These are phyloP conservation scores for Xerocomus potaroensis DNA, from an alignment of 768 basidiomycete species.

Conservation along the genomic window DNA sequence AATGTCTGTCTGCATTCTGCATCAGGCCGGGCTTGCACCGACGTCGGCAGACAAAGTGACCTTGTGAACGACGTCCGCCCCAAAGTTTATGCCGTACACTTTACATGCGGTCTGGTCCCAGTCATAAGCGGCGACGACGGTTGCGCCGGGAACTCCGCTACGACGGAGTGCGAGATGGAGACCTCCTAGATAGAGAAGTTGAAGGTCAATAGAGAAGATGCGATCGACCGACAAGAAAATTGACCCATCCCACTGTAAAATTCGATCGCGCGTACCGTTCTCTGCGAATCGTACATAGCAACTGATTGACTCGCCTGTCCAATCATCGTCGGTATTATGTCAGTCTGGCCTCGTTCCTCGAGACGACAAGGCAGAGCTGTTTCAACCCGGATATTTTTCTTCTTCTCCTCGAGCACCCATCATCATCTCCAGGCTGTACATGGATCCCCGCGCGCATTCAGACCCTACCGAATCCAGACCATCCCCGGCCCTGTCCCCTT, in stretches of 20 bases:
- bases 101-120: slow-evolving; percentile 75
- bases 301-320: neutral
- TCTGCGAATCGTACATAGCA: slow-evolving; percentile 6
- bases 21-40: neutral
- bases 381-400: slow-evolving; percentile 8
- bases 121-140: slow-evolving; percentile 68
- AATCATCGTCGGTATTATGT: slow-evolving; percentile 12
- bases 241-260: slow-evolving; percentile 81
- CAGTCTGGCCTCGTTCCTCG: slow-evolving; percentile 17
- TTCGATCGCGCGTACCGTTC: slow-evolving; percentile 38
- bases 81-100: slow-evolving; percentile 65
- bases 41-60: slow-evolving; percentile 2
- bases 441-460: slow-evolving; percentile 5
- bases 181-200: slow-evolving; percentile 58
- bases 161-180: slow-evolving; percentile 63
- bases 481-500: slow-evolving; percentile 1
- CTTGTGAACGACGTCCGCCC: slow-evolving; percentile 40
- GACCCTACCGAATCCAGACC: slow-evolving; percentile 3
- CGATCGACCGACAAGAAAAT: slow-evolving; percentile 2
- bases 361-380: neutral
- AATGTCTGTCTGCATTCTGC: slow-evolving; percentile 50
- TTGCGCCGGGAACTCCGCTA: slow-evolving; percentile 40
- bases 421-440: neutral
- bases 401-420: neutral
- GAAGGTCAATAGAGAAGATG: neutral